Evolutionary conservation across 805 yeast species (phyloP).

Genomic region (Kodamaea hsintzibuensis): DNA sequence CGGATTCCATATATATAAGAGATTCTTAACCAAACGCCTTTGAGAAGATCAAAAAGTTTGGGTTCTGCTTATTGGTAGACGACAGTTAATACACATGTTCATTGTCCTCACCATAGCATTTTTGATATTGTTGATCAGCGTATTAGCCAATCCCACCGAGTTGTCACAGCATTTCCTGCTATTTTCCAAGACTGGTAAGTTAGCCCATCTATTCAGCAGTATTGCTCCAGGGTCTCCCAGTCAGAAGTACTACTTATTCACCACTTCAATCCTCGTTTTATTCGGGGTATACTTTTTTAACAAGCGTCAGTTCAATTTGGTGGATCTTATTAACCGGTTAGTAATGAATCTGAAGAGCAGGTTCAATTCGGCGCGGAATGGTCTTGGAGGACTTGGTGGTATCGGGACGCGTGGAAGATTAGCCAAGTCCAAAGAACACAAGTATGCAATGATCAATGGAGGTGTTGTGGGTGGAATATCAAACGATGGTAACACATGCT

Average conservation of each 20-base stretch:
- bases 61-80: background rate
- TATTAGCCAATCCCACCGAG: slow-evolving; percentile 5
- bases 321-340: slow-evolving; percentile 7
- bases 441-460: slow-evolving; percentile 55
- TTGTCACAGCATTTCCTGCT: background rate
- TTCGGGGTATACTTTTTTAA: background rate
- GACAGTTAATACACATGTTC: background rate
- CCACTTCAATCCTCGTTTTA: slow-evolving; percentile 8
- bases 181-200: slow-evolving; percentile 1
- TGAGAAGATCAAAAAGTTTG: background rate
- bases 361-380: slow-evolving; percentile 9
- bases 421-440: slow-evolving; percentile 25
- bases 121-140: slow-evolving; percentile 2
- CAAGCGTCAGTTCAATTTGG: slow-evolving; percentile 2
- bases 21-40: background rate
- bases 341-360: slow-evolving; percentile 12
- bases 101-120: slow-evolving; percentile 1
- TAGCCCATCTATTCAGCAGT: slow-evolving; percentile 6
- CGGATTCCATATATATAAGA: background rate
- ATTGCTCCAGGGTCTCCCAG: slow-evolving; percentile 5
- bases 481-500: slow-evolving; percentile 93
- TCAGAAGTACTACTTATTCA: slow-evolving; percentile 4
- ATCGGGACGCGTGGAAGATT: slow-evolving; percentile 7
- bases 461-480: slow-evolving; percentile 82
- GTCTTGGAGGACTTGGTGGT: slow-evolving; percentile 9